Conservation (phyloP, 2,329 filamentous ascomycete genomes). For the Samsoniella hepiali region DNA sequence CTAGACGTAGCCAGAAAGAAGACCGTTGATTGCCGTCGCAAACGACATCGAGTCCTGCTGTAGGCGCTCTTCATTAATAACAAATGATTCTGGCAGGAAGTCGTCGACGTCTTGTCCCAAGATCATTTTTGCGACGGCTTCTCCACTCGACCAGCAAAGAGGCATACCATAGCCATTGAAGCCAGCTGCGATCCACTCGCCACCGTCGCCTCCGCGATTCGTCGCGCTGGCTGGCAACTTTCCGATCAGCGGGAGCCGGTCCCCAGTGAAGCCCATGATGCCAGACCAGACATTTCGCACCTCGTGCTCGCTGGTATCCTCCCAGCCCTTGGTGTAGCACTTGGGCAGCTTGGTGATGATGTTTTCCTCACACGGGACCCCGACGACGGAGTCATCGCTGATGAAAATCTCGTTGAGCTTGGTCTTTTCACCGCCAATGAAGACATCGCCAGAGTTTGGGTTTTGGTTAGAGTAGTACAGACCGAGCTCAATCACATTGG, state of each 20-base stretch:
- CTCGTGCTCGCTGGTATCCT: slow-evolving; percentile 11
- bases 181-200: slow-evolving; percentile 48
- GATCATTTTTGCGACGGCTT: slow-evolving; percentile 32
- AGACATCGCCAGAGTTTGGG: slow-evolving; percentile 38
- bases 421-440: slow-evolving; percentile 50
- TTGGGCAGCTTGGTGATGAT: slow-evolving; percentile 35
- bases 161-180: slow-evolving; percentile 50
- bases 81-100: slow-evolving; percentile 24
- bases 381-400: slow-evolving; percentile 41
- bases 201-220: slow-evolving; percentile 21
- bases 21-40: not conserved
- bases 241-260: slow-evolving; percentile 47
- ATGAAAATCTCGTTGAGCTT: slow-evolving; percentile 38
- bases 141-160: slow-evolving; percentile 47
- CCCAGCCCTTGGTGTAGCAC: slow-evolving; percentile 34
- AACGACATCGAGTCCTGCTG: not conserved
- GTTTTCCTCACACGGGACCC: slow-evolving; percentile 31
- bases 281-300: slow-evolving; percentile 46
- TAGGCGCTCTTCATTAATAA: slow-evolving; percentile 21
- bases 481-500: slow-evolving; percentile 35
- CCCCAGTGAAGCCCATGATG: slow-evolving; percentile 42
- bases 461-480: slow-evolving; percentile 28
- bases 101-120: slow-evolving; percentile 24
- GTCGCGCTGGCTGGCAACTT: slow-evolving; percentile 32
- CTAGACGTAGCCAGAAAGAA: slow-evolving; percentile 2